A percentile compares a stretch with the other conserved stretches of the same genome.
Evolutionary conservation across 768 basidiomycete genomes (phyloP).

Genomic region (Kwoniella dejecticola): DNA sequence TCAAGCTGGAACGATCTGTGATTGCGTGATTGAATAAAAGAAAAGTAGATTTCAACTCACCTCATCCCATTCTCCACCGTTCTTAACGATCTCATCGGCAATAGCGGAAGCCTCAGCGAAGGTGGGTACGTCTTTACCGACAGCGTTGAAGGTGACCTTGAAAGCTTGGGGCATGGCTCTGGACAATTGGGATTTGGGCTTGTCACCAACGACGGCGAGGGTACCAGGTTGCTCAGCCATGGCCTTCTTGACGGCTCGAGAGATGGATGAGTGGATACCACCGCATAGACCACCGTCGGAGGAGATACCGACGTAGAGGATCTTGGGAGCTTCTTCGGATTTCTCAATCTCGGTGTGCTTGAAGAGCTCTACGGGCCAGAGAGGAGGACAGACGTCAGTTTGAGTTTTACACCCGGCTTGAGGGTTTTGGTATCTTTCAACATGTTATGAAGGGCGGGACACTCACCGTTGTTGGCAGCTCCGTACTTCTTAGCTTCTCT

Average conservation of each 20-base stretch:
- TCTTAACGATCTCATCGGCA: slow-evolving; percentile 86
- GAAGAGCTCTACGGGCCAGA: slow-evolving; percentile 72
- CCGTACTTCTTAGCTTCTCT: slow-evolving; percentile 88
- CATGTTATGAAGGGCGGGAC: too few species aligned
- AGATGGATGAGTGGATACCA: slow-evolving; percentile 97
- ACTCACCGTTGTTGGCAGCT: slow-evolving; percentile 60
- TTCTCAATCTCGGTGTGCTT: slow-evolving; percentile 64
- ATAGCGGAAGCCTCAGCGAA: slow-evolving; percentile 94
- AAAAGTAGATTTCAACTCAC: slow-evolving; percentile 43
- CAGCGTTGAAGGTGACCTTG: slow-evolving; percentile 90
- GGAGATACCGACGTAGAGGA: slow-evolving; percentile 90
- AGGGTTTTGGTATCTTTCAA: too few species aligned
- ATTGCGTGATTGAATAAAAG: not conserved
- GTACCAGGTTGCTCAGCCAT: slow-evolving; percentile 62
- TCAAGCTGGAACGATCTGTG: too few species aligned
- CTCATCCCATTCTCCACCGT: slow-evolving; percentile 81
- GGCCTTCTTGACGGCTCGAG: slow-evolving; percentile 80
- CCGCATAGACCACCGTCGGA: slow-evolving; percentile 99
- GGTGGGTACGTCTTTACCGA: slow-evolving; percentile 94
- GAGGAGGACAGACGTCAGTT: too few species aligned
- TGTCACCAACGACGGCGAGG: slow-evolving; percentile 91
- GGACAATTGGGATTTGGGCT: slow-evolving; percentile 87
- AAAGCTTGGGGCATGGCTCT: slow-evolving; percentile 69
- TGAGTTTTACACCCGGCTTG: too few species aligned
- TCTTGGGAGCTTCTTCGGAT: slow-evolving; percentile 60